phyloP scores from a whole-genome alignment of 2,329 filamentous ascomycete genomes.

The Neofusicoccum kwambonambiense region DNA sequence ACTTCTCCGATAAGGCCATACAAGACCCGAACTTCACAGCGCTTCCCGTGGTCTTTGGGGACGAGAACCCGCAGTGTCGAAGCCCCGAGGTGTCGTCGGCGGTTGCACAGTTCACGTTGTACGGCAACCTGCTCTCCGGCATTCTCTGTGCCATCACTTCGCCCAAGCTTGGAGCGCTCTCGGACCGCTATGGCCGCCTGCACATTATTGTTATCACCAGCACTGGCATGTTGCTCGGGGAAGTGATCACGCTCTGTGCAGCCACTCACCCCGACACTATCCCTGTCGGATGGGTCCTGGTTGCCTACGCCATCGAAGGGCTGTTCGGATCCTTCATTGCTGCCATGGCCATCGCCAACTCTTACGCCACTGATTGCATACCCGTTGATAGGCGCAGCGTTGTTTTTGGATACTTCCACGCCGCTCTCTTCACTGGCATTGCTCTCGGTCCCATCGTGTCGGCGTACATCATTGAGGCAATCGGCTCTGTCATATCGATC shows the following conservation, averaged over 20 bases:
- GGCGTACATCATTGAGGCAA: constrained; percentile 74
- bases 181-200: constrained; percentile 81
- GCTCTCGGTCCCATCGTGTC: constrained; percentile 81
- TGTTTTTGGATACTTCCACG: constrained; percentile 85
- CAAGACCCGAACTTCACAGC: constrained; percentile 51
- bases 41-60: constrained; percentile 64
- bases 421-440: constrained; percentile 83
- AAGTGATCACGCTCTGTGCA: constrained; percentile 75
- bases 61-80: constrained; percentile 75
- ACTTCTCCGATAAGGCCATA: constrained; percentile 62
- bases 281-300: constrained; percentile 74
- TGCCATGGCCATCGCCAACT: constrained; percentile 73
- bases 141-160: constrained; percentile 76
- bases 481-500: constrained; percentile 71
- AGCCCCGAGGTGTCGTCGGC: constrained; percentile 74
- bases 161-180: constrained; percentile 79
- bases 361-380: constrained; percentile 88
- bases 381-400: constrained; percentile 75
- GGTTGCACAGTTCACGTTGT: constrained; percentile 76
- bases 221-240: constrained; percentile 69
- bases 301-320: constrained; percentile 78
- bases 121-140: constrained; percentile 71
- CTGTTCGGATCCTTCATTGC: constrained; percentile 85
- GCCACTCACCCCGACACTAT: constrained; percentile 71
- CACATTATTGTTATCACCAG: constrained; percentile 71